These are phyloP conservation scores for Leccinum longicurvipes DNA, from an alignment of 768 basidiomycete genomes.

Conservation along the genomic window DNA sequence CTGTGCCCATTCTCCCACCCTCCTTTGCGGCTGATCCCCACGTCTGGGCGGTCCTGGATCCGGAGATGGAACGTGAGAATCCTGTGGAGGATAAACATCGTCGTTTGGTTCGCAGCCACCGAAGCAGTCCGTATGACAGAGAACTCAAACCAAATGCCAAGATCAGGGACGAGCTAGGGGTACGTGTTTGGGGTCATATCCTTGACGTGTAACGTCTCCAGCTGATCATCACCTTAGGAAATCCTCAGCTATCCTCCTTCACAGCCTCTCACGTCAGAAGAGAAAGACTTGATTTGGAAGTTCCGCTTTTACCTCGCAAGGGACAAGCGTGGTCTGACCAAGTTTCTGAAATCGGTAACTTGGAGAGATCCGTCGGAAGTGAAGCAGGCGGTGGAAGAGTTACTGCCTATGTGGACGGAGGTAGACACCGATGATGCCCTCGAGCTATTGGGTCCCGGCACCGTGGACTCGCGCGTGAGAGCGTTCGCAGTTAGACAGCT, in stretches of 20 bases:
- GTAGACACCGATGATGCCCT: conserved; percentile 96
- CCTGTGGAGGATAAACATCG: conserved; percentile 98
- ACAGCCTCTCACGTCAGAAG: conserved; percentile 79
- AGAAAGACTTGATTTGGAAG: conserved; percentile 97
- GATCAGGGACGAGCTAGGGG: conserved; percentile 88
- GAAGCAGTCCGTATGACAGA: conserved; percentile 91
- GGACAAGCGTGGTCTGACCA: conserved; percentile 91
- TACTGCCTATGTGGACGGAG: conserved; percentile 95
- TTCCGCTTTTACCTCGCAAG: conserved; percentile 96
- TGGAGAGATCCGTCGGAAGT: conserved; percentile 97
- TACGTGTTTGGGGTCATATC: conserved; percentile 35
- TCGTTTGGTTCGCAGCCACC: conserved; percentile 87
- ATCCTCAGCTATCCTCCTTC: conserved; percentile 92
- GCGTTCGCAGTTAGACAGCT: conserved; percentile 93
- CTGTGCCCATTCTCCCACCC: conserved; percentile 39
- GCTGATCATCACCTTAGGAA: conserved; percentile 45
- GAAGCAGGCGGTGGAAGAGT: conserved; percentile 94
- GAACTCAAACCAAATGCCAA: conserved; percentile 97
- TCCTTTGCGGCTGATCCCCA: conserved; percentile 62
- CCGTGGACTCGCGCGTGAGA: conserved; percentile 86
- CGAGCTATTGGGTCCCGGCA: conserved; percentile 88
- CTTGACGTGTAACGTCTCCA: not conserved
- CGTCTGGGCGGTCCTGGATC: conserved; percentile 88
- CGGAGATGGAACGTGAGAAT: conserved; percentile 88
- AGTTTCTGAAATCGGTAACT: conserved; percentile 96